A percentile compares a stretch with the other conserved stretches of the same genome.
These are phyloP conservation scores for Grosmannia serpens DNA, from an alignment of 2,329 filamentous ascomycete genomes.

Conservation along the genomic window DNA sequence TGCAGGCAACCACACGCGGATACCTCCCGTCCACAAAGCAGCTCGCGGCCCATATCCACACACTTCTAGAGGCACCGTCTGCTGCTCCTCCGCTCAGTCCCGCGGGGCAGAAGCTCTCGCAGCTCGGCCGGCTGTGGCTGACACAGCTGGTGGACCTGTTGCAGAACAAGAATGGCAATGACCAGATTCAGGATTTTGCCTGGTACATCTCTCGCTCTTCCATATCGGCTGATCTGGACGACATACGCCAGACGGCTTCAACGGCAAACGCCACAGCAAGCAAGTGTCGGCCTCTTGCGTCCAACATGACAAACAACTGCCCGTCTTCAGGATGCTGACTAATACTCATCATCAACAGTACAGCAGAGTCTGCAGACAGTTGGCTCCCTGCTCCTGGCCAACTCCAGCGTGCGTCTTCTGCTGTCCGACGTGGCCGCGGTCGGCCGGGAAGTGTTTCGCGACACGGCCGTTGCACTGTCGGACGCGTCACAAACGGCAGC, in stretches of 20 bases:
- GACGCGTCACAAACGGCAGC: slow-evolving; percentile 64
- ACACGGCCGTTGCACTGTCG: slow-evolving; percentile 72
- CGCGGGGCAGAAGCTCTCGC: slow-evolving; percentile 62
- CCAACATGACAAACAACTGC: too few relatives aligned
- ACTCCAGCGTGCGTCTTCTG: slow-evolving; percentile 81
- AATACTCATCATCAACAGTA: slow-evolving; percentile 34
- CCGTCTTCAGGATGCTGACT: too few relatives aligned
- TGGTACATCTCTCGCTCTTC: slow-evolving; percentile 74
- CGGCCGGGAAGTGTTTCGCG: slow-evolving; percentile 73
- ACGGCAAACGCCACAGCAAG: background rate
- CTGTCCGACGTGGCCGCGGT: slow-evolving; percentile 69
- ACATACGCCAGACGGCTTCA: too few relatives aligned
- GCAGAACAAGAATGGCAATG: slow-evolving; percentile 66
- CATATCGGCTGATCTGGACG: slow-evolving; percentile 44
- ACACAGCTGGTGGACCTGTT: slow-evolving; percentile 72
- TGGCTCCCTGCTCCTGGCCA: slow-evolving; percentile 73
- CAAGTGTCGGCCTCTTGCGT: background rate
- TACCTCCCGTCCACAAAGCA: slow-evolving; percentile 93
- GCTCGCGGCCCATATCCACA: slow-evolving; percentile 65
- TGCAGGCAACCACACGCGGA: slow-evolving; percentile 67
- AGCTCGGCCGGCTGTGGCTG: slow-evolving; percentile 62
- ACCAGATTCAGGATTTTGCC: slow-evolving; percentile 85
- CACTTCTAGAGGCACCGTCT: slow-evolving; percentile 58
- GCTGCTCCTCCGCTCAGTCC: slow-evolving; percentile 70
- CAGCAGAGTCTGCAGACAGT: slow-evolving; percentile 77